These are phyloP conservation scores for Mortierella alpina DNA, from an alignment of 192 early-diverging fungal species.

Conservation along the genomic window DNA sequence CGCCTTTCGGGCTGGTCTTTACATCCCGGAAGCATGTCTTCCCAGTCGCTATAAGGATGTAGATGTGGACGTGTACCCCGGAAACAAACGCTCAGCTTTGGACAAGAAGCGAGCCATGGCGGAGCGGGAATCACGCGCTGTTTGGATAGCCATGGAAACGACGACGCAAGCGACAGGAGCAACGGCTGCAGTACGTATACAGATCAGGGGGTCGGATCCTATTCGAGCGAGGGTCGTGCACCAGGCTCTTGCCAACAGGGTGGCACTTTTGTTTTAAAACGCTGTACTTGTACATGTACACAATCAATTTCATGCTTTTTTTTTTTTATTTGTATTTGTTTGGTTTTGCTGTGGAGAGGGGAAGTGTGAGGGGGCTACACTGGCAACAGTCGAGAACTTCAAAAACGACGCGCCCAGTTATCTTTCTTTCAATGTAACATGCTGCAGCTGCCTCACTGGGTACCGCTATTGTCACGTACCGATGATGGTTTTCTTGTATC, in stretches of 20 bases:
- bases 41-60: not conserved
- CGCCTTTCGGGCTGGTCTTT: constrained; percentile 4
- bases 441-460: no score
- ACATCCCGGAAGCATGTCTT: constrained; percentile 1
- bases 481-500: no score
- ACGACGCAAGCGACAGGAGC: not conserved
- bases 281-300: no score
- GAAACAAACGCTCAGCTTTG: no score
- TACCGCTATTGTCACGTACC: no score
- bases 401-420: not conserved
- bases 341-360: not conserved
- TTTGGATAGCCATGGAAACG: constrained; percentile 14
- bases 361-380: no score
- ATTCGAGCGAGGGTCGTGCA: constrained; percentile 1
- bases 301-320: not conserved
- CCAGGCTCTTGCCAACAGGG: constrained; percentile 15
- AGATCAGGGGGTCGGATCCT: constrained; percentile 17
- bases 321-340: not conserved
- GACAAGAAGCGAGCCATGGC: not conserved
- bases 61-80: no score
- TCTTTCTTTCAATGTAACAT: no score
- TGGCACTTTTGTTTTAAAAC: not conserved
- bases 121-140: not conserved
- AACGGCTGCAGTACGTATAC: not conserved
- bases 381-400: not conserved